Conservation (phyloP, 139 green algal genomes). For the Chlorella sp. region DNA sequence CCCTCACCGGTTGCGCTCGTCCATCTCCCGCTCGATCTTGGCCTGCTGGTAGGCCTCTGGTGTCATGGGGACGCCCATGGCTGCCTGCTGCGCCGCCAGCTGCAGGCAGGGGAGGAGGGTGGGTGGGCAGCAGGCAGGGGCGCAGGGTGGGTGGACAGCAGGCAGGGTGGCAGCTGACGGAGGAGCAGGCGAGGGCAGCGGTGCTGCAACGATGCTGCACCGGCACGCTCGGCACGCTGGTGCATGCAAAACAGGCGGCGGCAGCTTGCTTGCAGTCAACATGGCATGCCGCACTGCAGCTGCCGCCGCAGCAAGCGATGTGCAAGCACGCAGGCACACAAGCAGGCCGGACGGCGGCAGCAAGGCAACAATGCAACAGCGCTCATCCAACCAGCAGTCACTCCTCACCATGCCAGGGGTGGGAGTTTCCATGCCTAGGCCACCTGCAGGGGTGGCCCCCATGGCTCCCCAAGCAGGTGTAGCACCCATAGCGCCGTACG, state of each 20-base stretch:
- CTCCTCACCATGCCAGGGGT: constrained; percentile 31
- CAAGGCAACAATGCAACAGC: neutral
- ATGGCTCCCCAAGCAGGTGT: constrained; percentile 48
- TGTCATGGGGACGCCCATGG: constrained; percentile 68
- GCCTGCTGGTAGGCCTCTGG: constrained; percentile 82
- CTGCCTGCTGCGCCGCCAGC: constrained; percentile 25
- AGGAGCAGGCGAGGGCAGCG: too few relatives aligned
- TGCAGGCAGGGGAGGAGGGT: neutral
- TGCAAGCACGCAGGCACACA: neutral
- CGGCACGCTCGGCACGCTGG: too few relatives aligned
- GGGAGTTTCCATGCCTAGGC: constrained; percentile 79
- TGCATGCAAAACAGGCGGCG: too few relatives aligned
- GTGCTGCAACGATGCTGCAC: too few relatives aligned
- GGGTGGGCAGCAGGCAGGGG: neutral
- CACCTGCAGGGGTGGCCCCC: constrained; percentile 73
- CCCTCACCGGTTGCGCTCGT: constrained; percentile 87
- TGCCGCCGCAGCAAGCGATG: too few relatives aligned
- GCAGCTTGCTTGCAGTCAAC: too few relatives aligned
- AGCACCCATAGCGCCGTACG: constrained; percentile 43
- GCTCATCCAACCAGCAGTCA: too few relatives aligned
- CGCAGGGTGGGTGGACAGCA: neutral
- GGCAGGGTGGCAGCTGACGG: too few relatives aligned
- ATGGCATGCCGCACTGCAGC: too few relatives aligned
- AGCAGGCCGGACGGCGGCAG: neutral
- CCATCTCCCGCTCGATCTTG: constrained; percentile 89